Base-by-base conservation (phyloP, 805 yeast genomes). In the Candida anglica region DNA sequence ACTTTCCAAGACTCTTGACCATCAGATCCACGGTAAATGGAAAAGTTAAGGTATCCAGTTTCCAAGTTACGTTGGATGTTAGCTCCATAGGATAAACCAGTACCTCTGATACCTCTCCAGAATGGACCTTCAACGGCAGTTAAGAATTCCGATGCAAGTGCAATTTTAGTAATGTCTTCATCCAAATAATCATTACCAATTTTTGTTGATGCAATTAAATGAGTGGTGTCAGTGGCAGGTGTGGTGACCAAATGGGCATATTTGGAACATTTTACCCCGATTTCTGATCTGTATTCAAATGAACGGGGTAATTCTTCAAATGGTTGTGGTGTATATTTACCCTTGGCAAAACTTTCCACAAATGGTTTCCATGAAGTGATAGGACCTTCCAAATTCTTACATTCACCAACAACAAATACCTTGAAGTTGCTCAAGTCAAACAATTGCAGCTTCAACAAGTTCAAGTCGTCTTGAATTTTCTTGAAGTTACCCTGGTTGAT, bases 71-170 rank as follows among this genome's bases (percentile, higher is more conserved):
- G 68, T 28, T 68, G 52, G 45, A 86, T 67, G 35, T 65, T 68
- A 1, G 91, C 93, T 24, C 96, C 97, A 56, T 93, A 93, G 0
- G 97, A 97, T 27, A 86, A 65, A 2, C 98, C 98, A 1, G 88
- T 73, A 26, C 98, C 98, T 60, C 98, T 76, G 21, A 93, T 85
- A 36, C 94, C 96, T 48, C 86, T 75, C 97, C 98, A 91, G 42
- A 91, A 81, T 22, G 98, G 98, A 3, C 98, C 98, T 56, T 93
- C 98, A 14, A 86, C 87, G 23, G 87, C 83, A 43, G 81, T 84
- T 36, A 93, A 65, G 47, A 79, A 83, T 36, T 84, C 88, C 5
- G 82, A 71, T 5, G 88, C 86, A 18, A 89, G 69, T 0, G 81
- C 72, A 26, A 91, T 68, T 17, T 80, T 81, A 33, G 83, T 79